phyloP scores from a whole-genome alignment of 2,329 filamentous ascomycete genomes.

The Fusarium albidum region DNA sequence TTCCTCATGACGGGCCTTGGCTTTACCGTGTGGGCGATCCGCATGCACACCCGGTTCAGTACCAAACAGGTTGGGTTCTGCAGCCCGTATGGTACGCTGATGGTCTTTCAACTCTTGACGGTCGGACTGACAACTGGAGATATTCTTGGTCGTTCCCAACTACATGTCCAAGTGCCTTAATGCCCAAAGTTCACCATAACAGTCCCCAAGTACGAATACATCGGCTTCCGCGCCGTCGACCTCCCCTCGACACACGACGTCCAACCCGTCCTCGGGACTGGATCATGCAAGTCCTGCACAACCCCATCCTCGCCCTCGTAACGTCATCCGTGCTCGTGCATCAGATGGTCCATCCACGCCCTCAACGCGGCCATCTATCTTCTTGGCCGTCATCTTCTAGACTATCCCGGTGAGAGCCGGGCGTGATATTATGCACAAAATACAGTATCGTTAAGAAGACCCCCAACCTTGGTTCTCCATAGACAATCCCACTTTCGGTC shows the following conservation, averaged over 20 bases:
- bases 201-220: conserved; percentile 32
- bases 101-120: no score
- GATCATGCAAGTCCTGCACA: conserved; percentile 48
- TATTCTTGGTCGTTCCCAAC: conserved; percentile 22
- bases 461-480: no score
- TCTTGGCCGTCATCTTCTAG: conserved; percentile 51
- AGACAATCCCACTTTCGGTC: no score
- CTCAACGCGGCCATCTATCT: conserved; percentile 48
- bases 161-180: conserved; percentile 21
- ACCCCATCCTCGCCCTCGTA: conserved; percentile 54
- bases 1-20: conserved; percentile 28
- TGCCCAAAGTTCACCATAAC: not conserved
- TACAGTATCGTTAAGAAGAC: no score
- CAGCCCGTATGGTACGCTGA: conserved; percentile 17
- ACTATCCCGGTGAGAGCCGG: no score
- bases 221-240: conserved; percentile 18
- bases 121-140: conserved; percentile 1
- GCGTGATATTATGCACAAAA: no score
- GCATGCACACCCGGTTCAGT: conserved; percentile 28
- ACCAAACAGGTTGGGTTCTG: conserved; percentile 29
- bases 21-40: conserved; percentile 21
- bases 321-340: conserved; percentile 54
- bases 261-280: conserved; percentile 31
- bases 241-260: conserved; percentile 22
- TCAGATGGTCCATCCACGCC: conserved; percentile 39